Evolutionary conservation across 805 yeast genomes (phyloP).

Genomic region (Wickerhamiella cacticola): DNA sequence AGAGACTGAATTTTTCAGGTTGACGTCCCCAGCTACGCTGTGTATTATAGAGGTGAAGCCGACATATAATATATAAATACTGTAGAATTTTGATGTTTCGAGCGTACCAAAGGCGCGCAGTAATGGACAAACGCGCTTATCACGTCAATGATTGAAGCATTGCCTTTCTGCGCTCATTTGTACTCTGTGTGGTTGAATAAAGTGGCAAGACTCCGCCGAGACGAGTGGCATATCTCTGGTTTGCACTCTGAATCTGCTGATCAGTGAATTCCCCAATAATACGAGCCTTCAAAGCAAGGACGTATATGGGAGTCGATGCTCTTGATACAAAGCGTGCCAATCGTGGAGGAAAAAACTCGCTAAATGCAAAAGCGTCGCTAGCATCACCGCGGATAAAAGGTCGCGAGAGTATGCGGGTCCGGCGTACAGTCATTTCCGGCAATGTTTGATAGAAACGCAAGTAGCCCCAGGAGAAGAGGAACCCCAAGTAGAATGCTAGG

Average conservation of each 20-base stretch:
- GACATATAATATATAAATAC: too few relatives aligned
- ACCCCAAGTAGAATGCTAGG: conserved; percentile 32
- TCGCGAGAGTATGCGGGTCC: conserved; percentile 15
- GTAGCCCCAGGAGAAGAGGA: conserved; percentile 61
- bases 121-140: too few relatives aligned
- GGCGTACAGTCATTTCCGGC: conserved; percentile 27
- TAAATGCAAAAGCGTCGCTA: conserved; percentile 73
- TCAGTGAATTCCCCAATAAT: conserved; percentile 14
- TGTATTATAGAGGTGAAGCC: too few relatives aligned
- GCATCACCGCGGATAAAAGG: conserved; percentile 61
- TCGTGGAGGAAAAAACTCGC: conserved; percentile 69
- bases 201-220: conserved; percentile 21
- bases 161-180: conserved; percentile 21
- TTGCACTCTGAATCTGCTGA: conserved; percentile 21
- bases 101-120: too few relatives aligned
- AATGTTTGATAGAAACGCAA: conserved; percentile 66
- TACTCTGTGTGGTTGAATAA: conserved; percentile 14
- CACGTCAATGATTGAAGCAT: conserved; percentile 17
- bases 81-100: too few relatives aligned
- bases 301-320: conserved; percentile 27
- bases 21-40: too few relatives aligned
- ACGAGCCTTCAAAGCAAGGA: background rate
- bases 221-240: conserved; percentile 21
- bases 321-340: conserved; percentile 38
- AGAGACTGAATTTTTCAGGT: conserved; percentile 14